Conservation (phyloP, 176 grass and related monocot species). For the Oropetium thomaeum region DNA sequence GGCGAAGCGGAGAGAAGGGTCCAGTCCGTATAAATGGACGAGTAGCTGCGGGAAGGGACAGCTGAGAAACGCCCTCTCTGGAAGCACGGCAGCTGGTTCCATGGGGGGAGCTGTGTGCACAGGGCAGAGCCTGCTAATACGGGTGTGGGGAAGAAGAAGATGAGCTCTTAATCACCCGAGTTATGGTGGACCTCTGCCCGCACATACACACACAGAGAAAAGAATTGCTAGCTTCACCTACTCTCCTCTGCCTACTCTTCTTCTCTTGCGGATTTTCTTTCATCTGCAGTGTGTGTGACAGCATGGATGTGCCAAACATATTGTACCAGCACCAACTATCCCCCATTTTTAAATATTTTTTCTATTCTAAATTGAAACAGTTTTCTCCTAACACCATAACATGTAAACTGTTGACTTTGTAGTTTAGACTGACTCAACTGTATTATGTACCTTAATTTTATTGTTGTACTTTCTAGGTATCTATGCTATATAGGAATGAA, state of each 20-base stretch:
- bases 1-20: neutral
- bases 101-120: slow-evolving; percentile 23
- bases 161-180: slow-evolving; percentile 22
- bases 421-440: no score
- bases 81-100: slow-evolving; percentile 32
- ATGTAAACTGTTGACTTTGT: neutral
- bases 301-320: slow-evolving; percentile 28
- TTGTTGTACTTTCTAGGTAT: neutral
- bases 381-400: neutral
- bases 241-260: slow-evolving; percentile 10
- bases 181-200: slow-evolving; percentile 32
- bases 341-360: neutral
- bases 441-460: no score
- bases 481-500: neutral
- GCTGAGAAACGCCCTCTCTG: slow-evolving; percentile 2
- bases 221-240: slow-evolving; percentile 50
- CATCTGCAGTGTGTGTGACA: slow-evolving; percentile 3
- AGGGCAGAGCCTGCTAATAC: neutral
- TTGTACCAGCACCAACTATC: neutral
- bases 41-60: neutral
- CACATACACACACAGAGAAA: no score
- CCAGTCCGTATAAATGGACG: slow-evolving; percentile 15
- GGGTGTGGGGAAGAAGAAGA: neutral
- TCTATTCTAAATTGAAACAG: neutral
- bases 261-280: neutral